Conservation (phyloP, 2,329 filamentous ascomycete genomes). For the Aureobasidium sp. region DNA sequence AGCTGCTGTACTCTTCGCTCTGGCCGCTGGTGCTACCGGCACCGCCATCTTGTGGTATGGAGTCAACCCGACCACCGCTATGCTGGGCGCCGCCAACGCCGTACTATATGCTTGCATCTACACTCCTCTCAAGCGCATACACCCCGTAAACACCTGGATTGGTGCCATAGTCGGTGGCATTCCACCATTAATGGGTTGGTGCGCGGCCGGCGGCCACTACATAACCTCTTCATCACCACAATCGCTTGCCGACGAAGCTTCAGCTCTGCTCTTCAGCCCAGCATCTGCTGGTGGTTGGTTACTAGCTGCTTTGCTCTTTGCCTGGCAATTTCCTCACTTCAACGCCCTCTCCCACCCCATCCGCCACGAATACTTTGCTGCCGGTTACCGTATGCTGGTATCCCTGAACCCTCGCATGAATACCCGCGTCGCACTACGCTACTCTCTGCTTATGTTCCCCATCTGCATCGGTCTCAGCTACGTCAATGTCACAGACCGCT, state of each 20-base stretch:
- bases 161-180: conserved; percentile 89
- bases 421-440: conserved; percentile 76
- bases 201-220: conserved; percentile 81
- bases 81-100: conserved; percentile 77
- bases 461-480: conserved; percentile 75
- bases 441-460: conserved; percentile 77
- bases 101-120: conserved; percentile 84
- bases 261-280: conserved; percentile 27
- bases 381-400: conserved; percentile 62
- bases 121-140: conserved; percentile 83
- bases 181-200: conserved; percentile 96
- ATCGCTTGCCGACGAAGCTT: conserved; percentile 19
- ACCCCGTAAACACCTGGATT: conserved; percentile 86
- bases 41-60: conserved; percentile 71
- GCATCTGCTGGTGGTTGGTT: conserved; percentile 68
- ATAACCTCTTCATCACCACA: neutral
- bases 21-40: conserved; percentile 61
- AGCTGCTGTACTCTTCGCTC: conserved; percentile 68
- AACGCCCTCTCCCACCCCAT: conserved; percentile 88
- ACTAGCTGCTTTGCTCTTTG: conserved; percentile 72
- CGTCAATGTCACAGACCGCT: conserved; percentile 73
- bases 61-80: conserved; percentile 88
- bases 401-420: conserved; percentile 86
- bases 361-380: conserved; percentile 73
- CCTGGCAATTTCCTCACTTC: conserved; percentile 98